Evolutionary conservation across 1,139 yeast species (phyloP).

Genomic region (Candida frijolesensis): DNA sequence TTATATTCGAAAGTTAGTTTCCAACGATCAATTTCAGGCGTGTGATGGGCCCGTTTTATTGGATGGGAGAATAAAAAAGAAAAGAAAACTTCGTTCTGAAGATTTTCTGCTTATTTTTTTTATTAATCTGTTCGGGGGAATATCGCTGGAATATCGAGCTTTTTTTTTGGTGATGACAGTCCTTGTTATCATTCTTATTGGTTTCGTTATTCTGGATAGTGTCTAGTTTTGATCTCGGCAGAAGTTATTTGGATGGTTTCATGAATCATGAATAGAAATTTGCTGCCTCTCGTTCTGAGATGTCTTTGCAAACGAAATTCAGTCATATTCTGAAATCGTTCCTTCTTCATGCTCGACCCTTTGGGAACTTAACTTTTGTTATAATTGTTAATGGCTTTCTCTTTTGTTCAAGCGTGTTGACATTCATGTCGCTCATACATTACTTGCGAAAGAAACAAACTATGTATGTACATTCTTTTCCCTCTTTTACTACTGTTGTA

Average conservation of each 20-base stretch:
- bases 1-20: not conserved
- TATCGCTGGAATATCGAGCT: not conserved
- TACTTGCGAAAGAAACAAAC: not conserved
- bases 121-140: not conserved
- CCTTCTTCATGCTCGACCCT: not conserved
- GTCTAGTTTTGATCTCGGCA: not conserved
- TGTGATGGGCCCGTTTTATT: not conserved
- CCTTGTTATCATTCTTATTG: constrained; percentile 1
- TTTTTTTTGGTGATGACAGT: constrained; percentile 3
- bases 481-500: constrained; percentile 6
- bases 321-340: too few species aligned
- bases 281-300: constrained; percentile 2
- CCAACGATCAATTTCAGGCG: not conserved
- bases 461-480: constrained; percentile 8
- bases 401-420: not conserved
- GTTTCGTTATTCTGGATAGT: not conserved
- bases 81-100: constrained; percentile 5
- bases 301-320: not conserved
- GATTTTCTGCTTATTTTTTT: not conserved
- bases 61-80: not conserved
- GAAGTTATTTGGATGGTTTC: not conserved
- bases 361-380: not conserved
- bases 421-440: not conserved
- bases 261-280: not conserved
- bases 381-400: not conserved